A percentile compares a stretch with the other conserved stretches of the same genome.
Evolutionary conservation across 1,284 basidiomycete genomes (phyloP).

Genomic region (Schizophyllum commune): DNA sequence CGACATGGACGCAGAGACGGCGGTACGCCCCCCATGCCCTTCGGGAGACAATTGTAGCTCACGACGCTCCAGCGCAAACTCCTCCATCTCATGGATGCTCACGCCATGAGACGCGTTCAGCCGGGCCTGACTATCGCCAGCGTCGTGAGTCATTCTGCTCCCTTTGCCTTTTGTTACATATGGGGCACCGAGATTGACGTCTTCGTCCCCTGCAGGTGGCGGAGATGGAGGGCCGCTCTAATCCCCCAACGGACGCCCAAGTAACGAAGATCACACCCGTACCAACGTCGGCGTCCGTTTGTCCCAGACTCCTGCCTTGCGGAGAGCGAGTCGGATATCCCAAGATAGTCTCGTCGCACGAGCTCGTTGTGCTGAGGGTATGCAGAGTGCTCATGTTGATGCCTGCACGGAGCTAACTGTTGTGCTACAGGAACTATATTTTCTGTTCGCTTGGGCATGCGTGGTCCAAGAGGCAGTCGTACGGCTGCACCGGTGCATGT

Average conservation of each 20-base stretch:
- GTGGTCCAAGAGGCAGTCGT: not conserved
- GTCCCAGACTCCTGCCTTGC: too few relatives aligned
- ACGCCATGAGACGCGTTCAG: not conserved
- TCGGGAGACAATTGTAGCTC: not conserved
- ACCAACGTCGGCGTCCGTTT: too few relatives aligned
- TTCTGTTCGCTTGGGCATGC: not conserved
- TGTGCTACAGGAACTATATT: not conserved
- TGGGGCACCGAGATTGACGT: too few relatives aligned
- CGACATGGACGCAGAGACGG: not conserved
- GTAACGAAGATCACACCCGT: too few relatives aligned
- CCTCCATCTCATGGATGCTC: not conserved
- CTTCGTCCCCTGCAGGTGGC: not conserved
- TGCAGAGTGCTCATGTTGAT: not conserved
- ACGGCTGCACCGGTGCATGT: too few relatives aligned
- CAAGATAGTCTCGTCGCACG: not conserved
- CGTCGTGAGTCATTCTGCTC: not conserved
- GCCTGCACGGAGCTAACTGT: not conserved
- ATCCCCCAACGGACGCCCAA: not conserved
- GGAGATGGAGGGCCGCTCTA: not conserved
- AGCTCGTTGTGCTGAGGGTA: not conserved
- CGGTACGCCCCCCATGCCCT: not conserved
- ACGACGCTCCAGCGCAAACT: not conserved
- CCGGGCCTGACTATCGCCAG: not conserved
- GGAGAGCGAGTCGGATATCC: too few relatives aligned
- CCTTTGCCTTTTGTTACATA: not conserved